These are phyloP conservation scores for Phytopythium ostracodes DNA, from an alignment of 352 stramenopile genomes.

Conservation along the genomic window DNA sequence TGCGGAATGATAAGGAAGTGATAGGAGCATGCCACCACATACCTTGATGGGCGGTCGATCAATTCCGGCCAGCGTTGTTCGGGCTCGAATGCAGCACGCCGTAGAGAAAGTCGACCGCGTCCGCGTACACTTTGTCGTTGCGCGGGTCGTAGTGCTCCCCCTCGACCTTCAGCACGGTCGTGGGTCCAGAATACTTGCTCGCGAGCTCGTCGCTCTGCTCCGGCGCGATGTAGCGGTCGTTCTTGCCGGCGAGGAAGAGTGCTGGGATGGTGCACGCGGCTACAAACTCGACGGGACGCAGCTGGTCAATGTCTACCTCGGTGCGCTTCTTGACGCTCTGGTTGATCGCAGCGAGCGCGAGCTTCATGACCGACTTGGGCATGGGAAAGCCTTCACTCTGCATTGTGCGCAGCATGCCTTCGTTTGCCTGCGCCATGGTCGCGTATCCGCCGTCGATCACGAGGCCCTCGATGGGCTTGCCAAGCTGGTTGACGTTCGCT, in stretches of 20 bases:
- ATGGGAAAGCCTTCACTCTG: conserved; percentile 72
- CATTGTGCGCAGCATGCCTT: conserved; percentile 56
- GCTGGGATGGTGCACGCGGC: conserved; percentile 63
- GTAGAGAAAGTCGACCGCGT: conserved; percentile 68
- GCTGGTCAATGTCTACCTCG: conserved; percentile 60
- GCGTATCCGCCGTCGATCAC: conserved; percentile 75
- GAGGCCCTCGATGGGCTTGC: conserved; percentile 68
- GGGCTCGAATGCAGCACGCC: conserved; percentile 28
- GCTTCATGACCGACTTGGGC: conserved; percentile 65
- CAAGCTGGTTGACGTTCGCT: conserved; percentile 26
- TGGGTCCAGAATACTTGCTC: conserved; percentile 52
- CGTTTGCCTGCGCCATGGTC: conserved; percentile 60
- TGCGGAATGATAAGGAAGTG: not conserved
- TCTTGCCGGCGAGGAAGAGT: conserved; percentile 57
- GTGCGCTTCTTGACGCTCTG: conserved; percentile 77
- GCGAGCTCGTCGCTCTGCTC: conserved; percentile 68
- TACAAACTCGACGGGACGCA: conserved; percentile 73
- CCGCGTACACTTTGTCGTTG: conserved; percentile 34
- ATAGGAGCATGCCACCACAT: not conserved
- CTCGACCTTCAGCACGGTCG: conserved; percentile 46
- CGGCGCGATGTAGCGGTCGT: conserved; percentile 63
- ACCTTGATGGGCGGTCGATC: not conserved
- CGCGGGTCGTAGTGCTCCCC: conserved; percentile 65
- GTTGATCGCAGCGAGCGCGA: conserved; percentile 57
- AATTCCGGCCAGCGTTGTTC: conserved; percentile 10